Evolutionary conservation across 108 stramenopile species (phyloP).

Genomic region (Pelagomonas calceolata): DNA sequence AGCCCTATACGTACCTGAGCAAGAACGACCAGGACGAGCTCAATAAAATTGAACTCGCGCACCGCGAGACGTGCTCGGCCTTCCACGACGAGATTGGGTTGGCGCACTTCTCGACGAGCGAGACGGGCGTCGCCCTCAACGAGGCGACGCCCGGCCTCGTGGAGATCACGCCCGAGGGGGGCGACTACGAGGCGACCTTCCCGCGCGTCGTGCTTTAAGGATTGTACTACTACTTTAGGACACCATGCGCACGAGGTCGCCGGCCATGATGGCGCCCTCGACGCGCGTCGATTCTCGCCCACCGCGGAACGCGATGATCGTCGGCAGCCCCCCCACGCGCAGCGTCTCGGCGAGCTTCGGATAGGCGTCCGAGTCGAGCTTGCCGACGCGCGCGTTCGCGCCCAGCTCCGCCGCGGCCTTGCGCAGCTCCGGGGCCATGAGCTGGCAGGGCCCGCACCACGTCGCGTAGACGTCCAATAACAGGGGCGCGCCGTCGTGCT

Average conservation of each 20-base stretch:
- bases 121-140: no score
- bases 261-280: constrained; percentile 66
- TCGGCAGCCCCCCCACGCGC: constrained; percentile 45
- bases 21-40: no score
- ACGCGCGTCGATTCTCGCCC: constrained; percentile 39
- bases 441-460: constrained; percentile 80
- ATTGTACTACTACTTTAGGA: no score
- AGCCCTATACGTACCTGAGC: no score
- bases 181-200: no score
- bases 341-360: constrained; percentile 41
- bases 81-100: no score
- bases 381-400: constrained; percentile 48
- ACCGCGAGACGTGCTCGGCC: no score
- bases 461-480: constrained; percentile 72
- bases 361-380: constrained; percentile 65
- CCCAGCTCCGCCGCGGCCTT: constrained; percentile 53
- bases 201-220: no score
- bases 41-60: no score
- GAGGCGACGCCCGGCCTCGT: no score
- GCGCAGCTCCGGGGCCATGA: constrained; percentile 56
- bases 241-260: constrained; percentile 49
- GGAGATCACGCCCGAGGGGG: no score
- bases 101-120: no score
- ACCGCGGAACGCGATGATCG: constrained; percentile 33
- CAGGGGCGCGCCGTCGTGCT: constrained; percentile 32